phyloP scores from a whole-genome alignment of 805 yeast species.

The Candida tibetensis region DNA sequence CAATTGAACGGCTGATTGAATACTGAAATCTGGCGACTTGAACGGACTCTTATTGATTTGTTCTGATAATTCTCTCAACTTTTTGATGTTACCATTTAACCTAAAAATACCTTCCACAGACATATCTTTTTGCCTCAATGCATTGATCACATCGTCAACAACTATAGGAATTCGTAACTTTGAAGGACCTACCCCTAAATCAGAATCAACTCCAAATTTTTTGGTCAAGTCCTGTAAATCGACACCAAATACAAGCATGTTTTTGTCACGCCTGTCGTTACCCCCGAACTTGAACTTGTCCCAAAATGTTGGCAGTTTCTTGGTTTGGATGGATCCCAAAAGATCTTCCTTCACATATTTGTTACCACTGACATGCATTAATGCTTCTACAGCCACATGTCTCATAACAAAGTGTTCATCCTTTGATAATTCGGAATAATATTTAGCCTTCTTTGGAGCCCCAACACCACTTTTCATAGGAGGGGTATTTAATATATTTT shows the following conservation, averaged over 20 bases:
- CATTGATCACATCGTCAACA: slow-evolving; percentile 79
- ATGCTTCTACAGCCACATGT: slow-evolving; percentile 56
- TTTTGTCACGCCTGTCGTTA: slow-evolving; percentile 25
- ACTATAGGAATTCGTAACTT: slow-evolving; percentile 79
- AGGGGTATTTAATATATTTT: slow-evolving; percentile 9
- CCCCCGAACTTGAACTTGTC: slow-evolving; percentile 46
- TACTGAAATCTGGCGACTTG: slow-evolving; percentile 63
- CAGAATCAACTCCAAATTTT: slow-evolving; percentile 77
- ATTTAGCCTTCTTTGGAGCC: slow-evolving; percentile 31
- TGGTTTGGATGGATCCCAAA: slow-evolving; percentile 39
- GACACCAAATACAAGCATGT: slow-evolving; percentile 64
- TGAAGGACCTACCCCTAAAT: slow-evolving; percentile 78
- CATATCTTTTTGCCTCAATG: slow-evolving; percentile 87
- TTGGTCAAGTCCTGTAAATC: slow-evolving; percentile 68
- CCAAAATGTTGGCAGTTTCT: slow-evolving; percentile 50
- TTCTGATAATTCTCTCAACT: slow-evolving; percentile 69
- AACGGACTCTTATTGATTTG: slow-evolving; percentile 72
- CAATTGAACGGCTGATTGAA: slow-evolving; percentile 83
- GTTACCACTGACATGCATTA: slow-evolving; percentile 29
- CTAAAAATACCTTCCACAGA: slow-evolving; percentile 96
- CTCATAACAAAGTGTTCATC: slow-evolving; percentile 58
- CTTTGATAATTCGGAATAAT: slow-evolving; percentile 62
- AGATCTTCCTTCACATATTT: slow-evolving; percentile 34
- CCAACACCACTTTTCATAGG: neutral
- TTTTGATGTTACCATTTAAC: slow-evolving; percentile 90